These are phyloP conservation scores for Diaporthe nobilis DNA, from an alignment of 2,329 filamentous ascomycete species.

Conservation along the genomic window DNA sequence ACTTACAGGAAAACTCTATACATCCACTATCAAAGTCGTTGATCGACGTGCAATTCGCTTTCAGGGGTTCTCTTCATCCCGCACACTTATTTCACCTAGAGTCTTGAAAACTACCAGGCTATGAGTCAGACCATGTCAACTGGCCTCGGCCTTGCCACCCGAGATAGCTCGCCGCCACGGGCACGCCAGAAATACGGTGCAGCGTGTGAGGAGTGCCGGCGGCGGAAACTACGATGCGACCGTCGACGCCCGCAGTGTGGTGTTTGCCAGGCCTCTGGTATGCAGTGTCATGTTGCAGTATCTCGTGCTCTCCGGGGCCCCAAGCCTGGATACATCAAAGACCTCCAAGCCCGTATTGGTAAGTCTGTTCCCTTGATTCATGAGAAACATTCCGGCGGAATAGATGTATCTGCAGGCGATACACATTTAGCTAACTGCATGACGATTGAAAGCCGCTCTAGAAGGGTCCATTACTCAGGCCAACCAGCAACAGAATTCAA, in stretches of 20 bases:
- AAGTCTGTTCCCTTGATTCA: background rate
- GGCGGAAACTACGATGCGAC: conserved; percentile 7
- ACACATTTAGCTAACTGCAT: background rate
- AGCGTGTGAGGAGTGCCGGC: background rate
- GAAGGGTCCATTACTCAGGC: background rate
- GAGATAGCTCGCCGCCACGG: background rate
- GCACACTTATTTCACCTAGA: too few relatives aligned
- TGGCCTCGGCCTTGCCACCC: background rate
- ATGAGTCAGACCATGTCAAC: background rate
- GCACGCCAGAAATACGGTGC: background rate
- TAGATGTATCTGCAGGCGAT: too few relatives aligned
- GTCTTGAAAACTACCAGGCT: background rate
- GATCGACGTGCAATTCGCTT: background rate
- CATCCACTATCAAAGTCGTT: background rate
- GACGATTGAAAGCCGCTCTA: background rate
- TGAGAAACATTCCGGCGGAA: too few relatives aligned
- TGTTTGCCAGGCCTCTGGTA: background rate
- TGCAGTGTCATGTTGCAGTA: background rate
- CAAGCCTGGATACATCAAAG: conserved; percentile 17
- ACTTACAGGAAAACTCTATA: background rate
- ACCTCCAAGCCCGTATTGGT: conserved; percentile 12
- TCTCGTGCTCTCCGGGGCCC: background rate
- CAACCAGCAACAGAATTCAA: background rate
- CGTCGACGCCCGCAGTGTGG: conserved; percentile 1
- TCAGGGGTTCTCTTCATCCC: background rate